Conservation (phyloP, 1,284 basidiomycete species). For the Cystobasidium sp. region DNA sequence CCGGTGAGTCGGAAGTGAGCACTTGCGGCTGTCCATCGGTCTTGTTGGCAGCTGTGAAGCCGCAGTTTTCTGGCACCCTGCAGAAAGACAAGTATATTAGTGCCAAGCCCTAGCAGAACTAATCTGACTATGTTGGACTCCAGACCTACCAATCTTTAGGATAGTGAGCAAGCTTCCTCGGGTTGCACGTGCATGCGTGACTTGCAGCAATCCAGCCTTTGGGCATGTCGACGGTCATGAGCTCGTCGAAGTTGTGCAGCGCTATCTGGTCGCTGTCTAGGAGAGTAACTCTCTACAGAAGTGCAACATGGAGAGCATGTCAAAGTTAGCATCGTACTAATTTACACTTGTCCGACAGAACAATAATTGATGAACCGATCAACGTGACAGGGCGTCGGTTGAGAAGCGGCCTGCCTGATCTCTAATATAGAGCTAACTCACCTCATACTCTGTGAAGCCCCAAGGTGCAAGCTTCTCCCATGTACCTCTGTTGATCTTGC, state of each 20-base stretch:
- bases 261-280: conserved; percentile 93
- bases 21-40: conserved; percentile 61
- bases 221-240: conserved; percentile 68
- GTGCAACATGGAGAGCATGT: not conserved
- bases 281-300: conserved; percentile 71
- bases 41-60: conserved; percentile 61
- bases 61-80: conserved; percentile 89
- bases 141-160: conserved; percentile 79
- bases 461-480: conserved; percentile 89
- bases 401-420: not conserved
- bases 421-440: conserved; percentile 56
- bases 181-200: conserved; percentile 94
- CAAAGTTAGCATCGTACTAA: too few relatives aligned
- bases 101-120: too few relatives aligned
- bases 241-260: conserved; percentile 84
- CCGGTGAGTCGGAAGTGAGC: conserved; percentile 62
- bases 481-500: conserved; percentile 73
- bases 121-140: not conserved
- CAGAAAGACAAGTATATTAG: not conserved
- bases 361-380: not conserved
- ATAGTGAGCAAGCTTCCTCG: conserved; percentile 78
- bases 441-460: conserved; percentile 74
- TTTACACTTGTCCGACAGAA: too few relatives aligned
- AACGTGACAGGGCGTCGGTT: too few relatives aligned
- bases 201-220: conserved; percentile 74